Evolutionary conservation across 306 rosid genomes (phyloP).

Genomic region (Elaeagnus macrophylla): DNA sequence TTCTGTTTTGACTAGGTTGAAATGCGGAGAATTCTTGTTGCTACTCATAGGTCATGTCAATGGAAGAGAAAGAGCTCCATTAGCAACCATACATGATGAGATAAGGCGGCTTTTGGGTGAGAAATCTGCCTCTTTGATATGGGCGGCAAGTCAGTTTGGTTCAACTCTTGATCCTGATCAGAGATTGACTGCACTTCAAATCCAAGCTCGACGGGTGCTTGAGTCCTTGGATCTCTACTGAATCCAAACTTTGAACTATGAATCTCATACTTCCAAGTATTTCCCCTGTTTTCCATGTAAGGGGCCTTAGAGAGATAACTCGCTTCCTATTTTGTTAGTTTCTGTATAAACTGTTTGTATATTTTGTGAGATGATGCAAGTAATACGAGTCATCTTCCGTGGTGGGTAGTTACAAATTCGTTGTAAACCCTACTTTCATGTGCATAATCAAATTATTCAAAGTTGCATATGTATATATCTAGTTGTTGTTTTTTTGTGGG

Average conservation of each 20-base stretch:
- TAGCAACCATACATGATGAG: slow-evolving; percentile 79
- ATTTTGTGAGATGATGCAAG: too few species aligned
- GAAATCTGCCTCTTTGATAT: slow-evolving; percentile 89
- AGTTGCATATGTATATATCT: slow-evolving; percentile 30
- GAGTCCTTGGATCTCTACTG: slow-evolving; percentile 75
- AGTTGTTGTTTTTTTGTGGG: slow-evolving; percentile 28
- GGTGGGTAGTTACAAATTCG: slow-evolving; percentile 9
- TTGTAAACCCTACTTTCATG: slow-evolving; percentile 18
- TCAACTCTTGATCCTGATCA: slow-evolving; percentile 82
- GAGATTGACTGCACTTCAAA: slow-evolving; percentile 71
- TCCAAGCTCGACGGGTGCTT: slow-evolving; percentile 86
- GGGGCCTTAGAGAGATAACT: too few species aligned
- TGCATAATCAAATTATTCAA: slow-evolving; percentile 25
- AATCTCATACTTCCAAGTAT: too few species aligned
- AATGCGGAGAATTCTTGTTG: slow-evolving; percentile 86
- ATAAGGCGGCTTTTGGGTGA: slow-evolving; percentile 77
- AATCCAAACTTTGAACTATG: neutral
- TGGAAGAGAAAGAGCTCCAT: slow-evolving; percentile 60
- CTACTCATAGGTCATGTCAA: slow-evolving; percentile 85
- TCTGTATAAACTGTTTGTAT: too few species aligned
- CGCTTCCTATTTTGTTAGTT: too few species aligned
- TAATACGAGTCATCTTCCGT: neutral
- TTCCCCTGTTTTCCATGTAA: too few species aligned
- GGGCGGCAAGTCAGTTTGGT: slow-evolving; percentile 97
- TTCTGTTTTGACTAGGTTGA: slow-evolving; percentile 47